Base-by-base conservation (phyloP, 1,284 basidiomycete genomes). In the Rhodotorula glutinis region DNA sequence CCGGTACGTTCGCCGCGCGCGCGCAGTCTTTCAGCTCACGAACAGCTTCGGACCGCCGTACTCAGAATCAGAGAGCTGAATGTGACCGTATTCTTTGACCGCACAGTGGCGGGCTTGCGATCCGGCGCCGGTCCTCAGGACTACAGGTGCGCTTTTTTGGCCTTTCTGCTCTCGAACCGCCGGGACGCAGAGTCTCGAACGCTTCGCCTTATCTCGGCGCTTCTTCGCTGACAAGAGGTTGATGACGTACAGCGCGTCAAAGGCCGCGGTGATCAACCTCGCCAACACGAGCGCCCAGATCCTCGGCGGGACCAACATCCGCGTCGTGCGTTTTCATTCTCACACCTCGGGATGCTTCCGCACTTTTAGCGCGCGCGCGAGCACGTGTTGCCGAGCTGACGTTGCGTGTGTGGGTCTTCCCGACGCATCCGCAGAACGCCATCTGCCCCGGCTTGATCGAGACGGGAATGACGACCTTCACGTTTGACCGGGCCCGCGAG, bases 381-480 rank as follows among this genome's bases (percentile, higher is more conserved):
- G n/a, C n/a, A n/a, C n/a, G n/a, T n/a, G n/a, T n/a, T n/a, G n/a
- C n/a, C n/a, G 11, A 5, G 2, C 33, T n/a, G 16, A 30, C 44
- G 27, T 2, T n/a, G 27, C 29, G 30, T 8, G 38, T n/a, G 19
- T 25, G 14, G 4, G 43, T 44, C 9, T 44, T 2, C 23, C 3
- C 21, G 21, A 1, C 30, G n/a, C n/a, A n/a, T 10, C 4, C 29
- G 11, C 57, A 67, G 70, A 96, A 96, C 78, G 85, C 89, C 23
- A 86, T 96, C 70, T 94, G 91, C 76, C 93, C 93, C 3, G 93
- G 93, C 25, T 79, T 96, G 57, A 92, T 96, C 74, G 89, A 94
- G 75, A 74, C 71, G n/a, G 70, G 69, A 16, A 72, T 75, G 67
- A 71, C 66, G 25, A 60, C 66, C 17, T 68, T 49, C 38, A 67